Evolutionary conservation across 2,329 filamentous ascomycete species (phyloP), one percentile per base, ranked within the genome.

Genomic region (Colletotrichum camelliae): DNA sequence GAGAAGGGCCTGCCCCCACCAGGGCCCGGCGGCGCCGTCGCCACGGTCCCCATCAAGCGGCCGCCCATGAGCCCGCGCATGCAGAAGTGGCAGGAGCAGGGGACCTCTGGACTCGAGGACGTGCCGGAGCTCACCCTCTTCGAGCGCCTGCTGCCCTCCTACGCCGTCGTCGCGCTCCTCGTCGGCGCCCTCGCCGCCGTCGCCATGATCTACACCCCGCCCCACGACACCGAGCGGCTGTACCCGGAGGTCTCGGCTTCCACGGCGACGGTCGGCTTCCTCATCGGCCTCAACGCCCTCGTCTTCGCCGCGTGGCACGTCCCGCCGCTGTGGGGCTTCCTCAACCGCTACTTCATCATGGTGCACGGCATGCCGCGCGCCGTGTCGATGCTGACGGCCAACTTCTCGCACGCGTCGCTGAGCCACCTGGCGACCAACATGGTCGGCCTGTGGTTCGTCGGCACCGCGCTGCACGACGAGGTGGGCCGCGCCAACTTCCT

Each of bases 291-390:
- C 65, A 95, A 96, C 82, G 73, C 89, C 8, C 77, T 87, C 52
- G 85, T 93, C 13, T 93, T 88, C 78, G 72, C 88, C 29, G 84
- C 88, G 33, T 95, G 94, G 93, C 89, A 89, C 78, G 78, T 92
- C 13, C 93, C 94, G 62, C 91, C 91, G 2, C 79, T 92, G 35
- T 96, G 93, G 93, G 84, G 85, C 15, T 67, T 91, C 18, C 84
- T 95, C 78, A 96, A 95, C 84, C 90, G 88, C 77, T 93, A 93
- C 85, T 92, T 95, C 84, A 86, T 94, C 55, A 83, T 93, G 43
- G 86, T 92, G 10, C 88, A 93, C 8, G 93, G 91, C 8, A 92
- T 92, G 67, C 93, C 94, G 10, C 89, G 89, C 77, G 89, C 93
- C 5, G 74, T 91, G 24, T 89, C 90, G 77, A 83, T 94, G 77